These are phyloP conservation scores for Syzygium aromaticum DNA, from an alignment of 345 rosid species.

Conservation along the genomic window DNA sequence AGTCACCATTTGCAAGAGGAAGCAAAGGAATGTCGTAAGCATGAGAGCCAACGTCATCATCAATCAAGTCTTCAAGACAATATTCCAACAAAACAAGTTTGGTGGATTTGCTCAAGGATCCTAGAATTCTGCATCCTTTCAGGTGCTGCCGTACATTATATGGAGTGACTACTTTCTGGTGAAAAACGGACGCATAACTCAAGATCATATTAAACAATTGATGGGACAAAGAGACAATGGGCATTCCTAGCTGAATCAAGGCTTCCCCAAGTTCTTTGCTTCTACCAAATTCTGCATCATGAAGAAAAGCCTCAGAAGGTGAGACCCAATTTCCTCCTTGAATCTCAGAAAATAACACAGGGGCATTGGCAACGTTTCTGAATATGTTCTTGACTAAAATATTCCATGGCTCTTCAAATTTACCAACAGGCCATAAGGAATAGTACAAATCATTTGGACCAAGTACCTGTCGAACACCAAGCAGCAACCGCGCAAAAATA, in stretches of 20 bases:
- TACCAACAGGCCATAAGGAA: slow-evolving; percentile 76
- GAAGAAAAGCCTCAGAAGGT: slow-evolving; percentile 79
- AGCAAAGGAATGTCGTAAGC: slow-evolving; percentile 54
- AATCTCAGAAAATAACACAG: slow-evolving; percentile 61
- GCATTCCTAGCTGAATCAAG: slow-evolving; percentile 70
- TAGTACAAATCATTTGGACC: slow-evolving; percentile 55
- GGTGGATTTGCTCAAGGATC: slow-evolving; percentile 37
- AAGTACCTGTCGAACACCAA: slow-evolving; percentile 58
- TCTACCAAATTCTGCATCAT: slow-evolving; percentile 57
- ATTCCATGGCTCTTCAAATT: slow-evolving; percentile 94
- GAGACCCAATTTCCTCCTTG: slow-evolving; percentile 79
- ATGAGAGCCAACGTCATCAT: slow-evolving; percentile 56
- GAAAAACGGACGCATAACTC: slow-evolving; percentile 46
- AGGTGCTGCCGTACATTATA: slow-evolving; percentile 63
- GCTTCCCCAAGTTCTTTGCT: slow-evolving; percentile 75
- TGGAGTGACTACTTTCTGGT: slow-evolving; percentile 86
- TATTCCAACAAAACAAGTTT: slow-evolving; percentile 83
- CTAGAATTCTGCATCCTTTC: slow-evolving; percentile 41
- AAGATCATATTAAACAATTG: slow-evolving; percentile 60
- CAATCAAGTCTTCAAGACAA: slow-evolving; percentile 87
- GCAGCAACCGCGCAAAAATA: slow-evolving; percentile 45
- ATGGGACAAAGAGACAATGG: slow-evolving; percentile 68
- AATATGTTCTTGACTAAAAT: slow-evolving; percentile 75
- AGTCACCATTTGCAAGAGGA: slow-evolving; percentile 82
- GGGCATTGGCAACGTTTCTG: slow-evolving; percentile 44